Evolutionary conservation across 1,284 basidiomycete genomes (phyloP).

Genomic region (Ustilago nuda): DNA sequence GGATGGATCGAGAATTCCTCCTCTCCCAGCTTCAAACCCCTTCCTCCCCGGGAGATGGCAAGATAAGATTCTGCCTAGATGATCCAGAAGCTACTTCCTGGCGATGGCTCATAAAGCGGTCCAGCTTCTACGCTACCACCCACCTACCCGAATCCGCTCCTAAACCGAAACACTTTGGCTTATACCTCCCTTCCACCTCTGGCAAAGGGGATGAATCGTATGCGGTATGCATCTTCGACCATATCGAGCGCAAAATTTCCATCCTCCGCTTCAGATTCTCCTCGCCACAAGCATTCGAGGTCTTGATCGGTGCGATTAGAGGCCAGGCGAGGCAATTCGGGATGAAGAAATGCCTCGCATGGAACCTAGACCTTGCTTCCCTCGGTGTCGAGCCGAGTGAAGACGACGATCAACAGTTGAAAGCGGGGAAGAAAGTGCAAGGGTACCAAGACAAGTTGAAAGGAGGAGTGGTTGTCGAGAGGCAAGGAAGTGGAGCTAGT

Average conservation of each 20-base stretch:
- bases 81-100: constrained; percentile 46
- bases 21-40: constrained; percentile 16
- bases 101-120: constrained; percentile 45
- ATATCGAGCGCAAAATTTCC: constrained; percentile 27
- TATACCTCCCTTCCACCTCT: constrained; percentile 7
- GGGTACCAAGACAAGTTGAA: constrained; percentile 5
- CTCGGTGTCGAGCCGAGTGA: constrained; percentile 23
- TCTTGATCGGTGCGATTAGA: constrained; percentile 20
- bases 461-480: constrained; percentile 32
- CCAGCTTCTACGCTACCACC: constrained; percentile 39
- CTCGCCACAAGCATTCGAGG: constrained; percentile 2
- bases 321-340: constrained; percentile 21
- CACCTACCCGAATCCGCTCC: constrained; percentile 23
- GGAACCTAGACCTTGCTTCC: constrained; percentile 38
- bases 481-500: constrained; percentile 23
- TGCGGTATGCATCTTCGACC: constrained; percentile 48
- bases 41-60: neutral
- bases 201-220: constrained; percentile 6
- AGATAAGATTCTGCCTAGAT: constrained; percentile 37
- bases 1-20: constrained; percentile 30
- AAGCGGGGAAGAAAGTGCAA: constrained; percentile 13
- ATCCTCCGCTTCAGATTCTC: constrained; percentile 31
- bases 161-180: constrained; percentile 26
- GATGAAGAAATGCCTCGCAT: constrained; percentile 39
- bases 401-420: constrained; percentile 15